Evolutionary conservation across 768 basidiomycete genomes (phyloP), one percentile per base, ranked within the genome.

Genomic region (Sistotremastrum niveocremeum): DNA sequence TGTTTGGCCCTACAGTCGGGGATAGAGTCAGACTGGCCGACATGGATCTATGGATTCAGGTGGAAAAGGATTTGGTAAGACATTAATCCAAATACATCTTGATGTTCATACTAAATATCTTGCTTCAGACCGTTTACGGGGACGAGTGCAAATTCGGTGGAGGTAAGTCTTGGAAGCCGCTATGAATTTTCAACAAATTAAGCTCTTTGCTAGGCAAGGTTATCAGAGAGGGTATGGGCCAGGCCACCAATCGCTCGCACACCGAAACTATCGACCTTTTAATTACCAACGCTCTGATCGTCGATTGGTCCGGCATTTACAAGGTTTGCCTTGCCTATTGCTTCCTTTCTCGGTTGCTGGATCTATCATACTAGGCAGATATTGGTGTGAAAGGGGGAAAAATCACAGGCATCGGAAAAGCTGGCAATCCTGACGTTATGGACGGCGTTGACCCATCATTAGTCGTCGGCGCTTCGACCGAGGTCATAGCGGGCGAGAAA

Each of bases 141-240:
- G 94, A 98, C 48, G 94, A 98, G 64, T 84, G 87, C 65, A 98
- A 97, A 65, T 99, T 99, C 55, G 95, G 95, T 6, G 94, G 91
- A 56, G 94, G 89, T 79, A 55, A 51, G 64, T 49, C 37, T 41
- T 37, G 12, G 9, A 39, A 0, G 7, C 5, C 20, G 29, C 20
- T 37, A 45, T 4, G 1, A 11, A 9, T 38, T 39, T 32, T 32
- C 33, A 31, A 46, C 36, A 12, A 4, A 35, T 38, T 38, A 20
- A 6, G 12, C 10, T 40, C 37, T 39, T 44, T 7, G 9, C 5
- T 51, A 88, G 87, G 91, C 11, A 97, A 98, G 64, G 76, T 82
- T 1, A 85, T 98, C 44, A 81, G 94, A 28, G 95, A 98, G 56
- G 95, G 95, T 4, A 94, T 95, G 85, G 95, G 93, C 6, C 93